Evolutionary conservation across 306 rosid species (phyloP), one percentile per base, ranked within the genome.

Genomic region (Sesbania bispinosa): DNA sequence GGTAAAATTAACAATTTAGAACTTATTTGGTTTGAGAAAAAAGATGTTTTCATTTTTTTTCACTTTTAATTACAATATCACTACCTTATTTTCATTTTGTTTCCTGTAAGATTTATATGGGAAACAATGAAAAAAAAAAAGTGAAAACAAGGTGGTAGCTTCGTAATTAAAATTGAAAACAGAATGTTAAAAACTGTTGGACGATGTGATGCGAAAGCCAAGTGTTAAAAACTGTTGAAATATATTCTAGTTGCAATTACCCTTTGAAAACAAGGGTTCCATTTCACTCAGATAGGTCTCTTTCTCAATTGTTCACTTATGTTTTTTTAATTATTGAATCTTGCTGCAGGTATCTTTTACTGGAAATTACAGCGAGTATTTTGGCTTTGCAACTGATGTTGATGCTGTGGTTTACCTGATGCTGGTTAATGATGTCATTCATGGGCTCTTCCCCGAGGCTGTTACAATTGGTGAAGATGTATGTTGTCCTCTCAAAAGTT

Each of bases 361-460:
- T 38, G 99, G 99, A 82, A 95, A 95, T 66, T 95, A 92, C 90
- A 68, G 20, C 0, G 99, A 95, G 82, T 95, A 95, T 82, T 95
- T 95, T 72, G 93, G 99, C 62, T 63, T 48, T 4, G 79, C 96
- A 46, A 95, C 99, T 42, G 97, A 95, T 73, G 96, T 95, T 33
- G 96, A 95, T 53, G 99, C 99, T 71, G 96, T 92, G 66, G 81
- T 79, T 78, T 95, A 86, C 87, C 80, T 95, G 84, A 95, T 95
- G 99, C 89, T 95, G 79, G 97, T 87, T 69, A 95, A 95, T 73
- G 99, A 95, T 88, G 30, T 95, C 80, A 92, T 95, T 81, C 99
- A 85, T 19, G 99, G 99, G 43, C 97, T 95, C 63, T 92, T 71
- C 79, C 97, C 99, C 0, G 96, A 92, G 79, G 96, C 97, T 77